Evolutionary conservation across 2,329 filamentous ascomycete species (phyloP).

Genomic region (Penicillium sp.): DNA sequence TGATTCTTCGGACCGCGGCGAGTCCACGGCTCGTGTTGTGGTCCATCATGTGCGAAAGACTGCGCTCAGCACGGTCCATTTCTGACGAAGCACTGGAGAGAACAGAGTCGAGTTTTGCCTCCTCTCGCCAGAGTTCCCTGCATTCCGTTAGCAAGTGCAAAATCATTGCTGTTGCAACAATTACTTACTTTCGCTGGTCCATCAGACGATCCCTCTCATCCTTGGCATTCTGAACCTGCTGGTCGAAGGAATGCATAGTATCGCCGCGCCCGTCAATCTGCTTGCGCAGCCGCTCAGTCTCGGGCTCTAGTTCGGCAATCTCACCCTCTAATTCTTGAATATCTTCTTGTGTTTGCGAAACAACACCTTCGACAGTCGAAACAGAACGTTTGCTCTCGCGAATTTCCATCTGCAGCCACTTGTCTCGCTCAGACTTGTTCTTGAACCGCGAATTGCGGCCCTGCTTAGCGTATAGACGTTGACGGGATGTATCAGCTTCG

Average conservation of each 20-base stretch:
- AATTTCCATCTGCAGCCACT: constrained; percentile 79
- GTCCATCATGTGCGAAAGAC: constrained; percentile 84
- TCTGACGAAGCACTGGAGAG: constrained; percentile 77
- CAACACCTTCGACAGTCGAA: constrained; percentile 79
- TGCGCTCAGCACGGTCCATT: constrained; percentile 75
- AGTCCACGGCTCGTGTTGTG: constrained; percentile 83
- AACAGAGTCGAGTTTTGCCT: constrained; percentile 81
- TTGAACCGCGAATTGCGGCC: constrained; percentile 84
- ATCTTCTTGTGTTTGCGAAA: constrained; percentile 82
- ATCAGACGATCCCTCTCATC: constrained; percentile 77
- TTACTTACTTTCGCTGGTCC: constrained; percentile 74
- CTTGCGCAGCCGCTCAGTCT: constrained; percentile 71
- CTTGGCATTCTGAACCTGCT: constrained; percentile 76
- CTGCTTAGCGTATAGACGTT: constrained; percentile 89
- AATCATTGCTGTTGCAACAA: not conserved
- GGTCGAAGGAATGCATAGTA: constrained; percentile 71
- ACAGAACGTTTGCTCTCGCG: constrained; percentile 76
- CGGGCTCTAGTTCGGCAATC: constrained; percentile 72
- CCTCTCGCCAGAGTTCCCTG: constrained; percentile 77
- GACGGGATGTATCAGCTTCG: constrained; percentile 72
- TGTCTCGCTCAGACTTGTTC: constrained; percentile 85
- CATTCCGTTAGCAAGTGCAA: not conserved
- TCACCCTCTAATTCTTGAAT: constrained; percentile 71
- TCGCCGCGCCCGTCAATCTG: constrained; percentile 79
- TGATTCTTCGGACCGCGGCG: constrained; percentile 82